Conservation (phyloP, 306 rosid genomes). For the Medicago arabica region DNA sequence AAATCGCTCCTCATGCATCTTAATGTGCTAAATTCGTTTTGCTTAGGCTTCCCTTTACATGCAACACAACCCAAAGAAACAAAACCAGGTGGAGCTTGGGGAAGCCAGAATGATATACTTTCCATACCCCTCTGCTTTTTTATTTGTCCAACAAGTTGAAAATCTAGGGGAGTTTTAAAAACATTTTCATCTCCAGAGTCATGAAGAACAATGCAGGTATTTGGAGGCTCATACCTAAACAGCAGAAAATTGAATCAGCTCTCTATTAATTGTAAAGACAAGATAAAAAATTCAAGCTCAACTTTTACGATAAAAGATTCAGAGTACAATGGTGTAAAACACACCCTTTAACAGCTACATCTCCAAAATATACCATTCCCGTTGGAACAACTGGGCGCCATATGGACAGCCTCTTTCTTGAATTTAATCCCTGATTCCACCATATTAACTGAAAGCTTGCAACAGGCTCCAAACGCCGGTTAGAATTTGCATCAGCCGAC, state of each 20-base stretch:
- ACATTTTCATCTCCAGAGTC: conserved; percentile 70
- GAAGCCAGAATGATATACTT: conserved; percentile 84
- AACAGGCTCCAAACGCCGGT: conserved; percentile 72
- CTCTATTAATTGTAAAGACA: conserved; percentile 27
- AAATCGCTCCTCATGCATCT: conserved; percentile 89
- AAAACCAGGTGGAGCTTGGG: conserved; percentile 96
- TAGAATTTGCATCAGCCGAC: conserved; percentile 58
- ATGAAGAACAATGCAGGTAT: conserved; percentile 79
- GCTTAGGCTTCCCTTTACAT: conserved; percentile 79
- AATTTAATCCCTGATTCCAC: conserved; percentile 85
- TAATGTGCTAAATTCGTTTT: conserved; percentile 67
- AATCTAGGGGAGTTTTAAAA: conserved; percentile 76
- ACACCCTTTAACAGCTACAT: conserved; percentile 83
- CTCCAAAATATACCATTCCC: conserved; percentile 91
- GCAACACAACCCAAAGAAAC: conserved; percentile 92
- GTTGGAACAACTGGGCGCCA: conserved; percentile 92
- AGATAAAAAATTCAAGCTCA: conserved; percentile 25
- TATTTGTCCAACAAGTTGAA: conserved; percentile 81
- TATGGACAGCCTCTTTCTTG: conserved; percentile 77
- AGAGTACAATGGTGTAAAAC: conserved; percentile 37
- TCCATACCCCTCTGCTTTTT: conserved; percentile 93
- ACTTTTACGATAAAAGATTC: conserved; percentile 1
- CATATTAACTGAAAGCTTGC: conserved; percentile 86
- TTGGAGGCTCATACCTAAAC: conserved; percentile 93
- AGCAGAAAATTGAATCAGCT: conserved; percentile 30